These are phyloP conservation scores for Ochromonas danica DNA, from an alignment of 108 stramenopile genomes.

Conservation along the genomic window DNA sequence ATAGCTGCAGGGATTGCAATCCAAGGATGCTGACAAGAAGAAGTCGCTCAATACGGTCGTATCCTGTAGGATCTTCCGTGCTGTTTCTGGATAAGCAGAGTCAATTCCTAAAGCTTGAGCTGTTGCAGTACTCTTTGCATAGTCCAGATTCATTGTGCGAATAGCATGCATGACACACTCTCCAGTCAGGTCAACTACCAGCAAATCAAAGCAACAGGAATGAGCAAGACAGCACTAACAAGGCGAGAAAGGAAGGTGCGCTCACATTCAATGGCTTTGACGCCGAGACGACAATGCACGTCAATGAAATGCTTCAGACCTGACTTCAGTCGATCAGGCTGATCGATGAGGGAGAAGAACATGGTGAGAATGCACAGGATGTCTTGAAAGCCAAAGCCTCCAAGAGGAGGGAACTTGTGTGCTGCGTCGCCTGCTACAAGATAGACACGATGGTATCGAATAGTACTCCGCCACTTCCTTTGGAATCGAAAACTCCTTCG, in stretches of 20 bases:
- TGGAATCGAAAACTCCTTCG: constrained; percentile 74
- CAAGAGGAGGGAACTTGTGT: constrained; percentile 91
- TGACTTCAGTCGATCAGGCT: too few relatives aligned
- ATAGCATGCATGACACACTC: constrained; percentile 69
- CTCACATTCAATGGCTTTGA: too few relatives aligned
- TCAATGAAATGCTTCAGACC: constrained; percentile 88
- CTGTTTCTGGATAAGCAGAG: constrained; percentile 65
- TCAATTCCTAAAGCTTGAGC: constrained; percentile 72
- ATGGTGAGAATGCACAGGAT: too few relatives aligned
- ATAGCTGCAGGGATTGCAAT: too few relatives aligned
- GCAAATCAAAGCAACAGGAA: too few relatives aligned
- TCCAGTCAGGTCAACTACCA: neutral
- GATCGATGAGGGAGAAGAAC: too few relatives aligned
- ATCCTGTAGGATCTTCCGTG: too few relatives aligned
- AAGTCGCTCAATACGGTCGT: too few relatives aligned
- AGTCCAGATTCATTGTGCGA: too few relatives aligned
- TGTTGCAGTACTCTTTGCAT: constrained; percentile 68
- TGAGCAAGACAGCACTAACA: neutral
- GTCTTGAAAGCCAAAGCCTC: constrained; percentile 89
- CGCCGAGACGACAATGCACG: constrained; percentile 79
- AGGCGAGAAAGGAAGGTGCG: too few relatives aligned
- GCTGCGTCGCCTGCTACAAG: constrained; percentile 88
- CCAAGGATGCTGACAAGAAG: too few relatives aligned
- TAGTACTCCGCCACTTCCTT: constrained; percentile 61
- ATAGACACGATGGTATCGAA: constrained; percentile 46